Evolutionary conservation across 2,329 filamentous ascomycete species (phyloP).

Genomic region (Whalleya microplaca): DNA sequence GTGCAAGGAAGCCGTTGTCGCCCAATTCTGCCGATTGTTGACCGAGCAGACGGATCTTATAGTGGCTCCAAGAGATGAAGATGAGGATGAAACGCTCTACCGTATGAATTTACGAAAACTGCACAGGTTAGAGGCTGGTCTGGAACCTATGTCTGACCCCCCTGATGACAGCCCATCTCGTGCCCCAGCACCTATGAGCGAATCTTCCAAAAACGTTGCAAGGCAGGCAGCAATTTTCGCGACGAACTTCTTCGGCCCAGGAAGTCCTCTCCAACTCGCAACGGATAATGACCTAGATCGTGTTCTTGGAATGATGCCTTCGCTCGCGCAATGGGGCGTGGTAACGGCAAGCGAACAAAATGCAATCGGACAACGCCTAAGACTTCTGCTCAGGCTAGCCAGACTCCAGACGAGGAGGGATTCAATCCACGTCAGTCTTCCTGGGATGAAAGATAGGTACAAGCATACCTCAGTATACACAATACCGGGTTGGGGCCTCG

Average conservation of each 20-base stretch:
- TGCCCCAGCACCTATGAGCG: not conserved
- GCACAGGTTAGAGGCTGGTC: not conserved
- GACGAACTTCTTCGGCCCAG: not conserved
- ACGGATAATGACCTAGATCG: not conserved
- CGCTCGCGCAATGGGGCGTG: not conserved
- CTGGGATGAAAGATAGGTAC: constrained; percentile 18
- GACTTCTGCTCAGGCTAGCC: not conserved
- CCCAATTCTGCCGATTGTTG: not conserved
- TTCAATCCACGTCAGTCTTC: constrained; percentile 1
- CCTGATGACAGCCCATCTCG: not conserved
- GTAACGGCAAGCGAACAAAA: too few relatives aligned
- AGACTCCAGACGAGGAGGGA: constrained; percentile 1
- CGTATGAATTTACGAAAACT: not conserved
- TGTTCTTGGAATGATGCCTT: not conserved
- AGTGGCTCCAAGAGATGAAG: constrained; percentile 2
- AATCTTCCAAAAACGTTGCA: not conserved
- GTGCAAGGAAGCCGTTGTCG: not conserved
- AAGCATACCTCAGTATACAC: constrained; percentile 17
- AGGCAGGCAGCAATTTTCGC: not conserved
- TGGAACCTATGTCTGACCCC: not conserved
- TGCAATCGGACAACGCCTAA: not conserved
- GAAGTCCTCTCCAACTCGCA: not conserved
- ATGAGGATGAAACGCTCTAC: not conserved
- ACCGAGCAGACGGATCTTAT: constrained; percentile 9
- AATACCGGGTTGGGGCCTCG: not conserved